Conservation (phyloP, 768 basidiomycete species). For the Leucosporidium scottii region DNA sequence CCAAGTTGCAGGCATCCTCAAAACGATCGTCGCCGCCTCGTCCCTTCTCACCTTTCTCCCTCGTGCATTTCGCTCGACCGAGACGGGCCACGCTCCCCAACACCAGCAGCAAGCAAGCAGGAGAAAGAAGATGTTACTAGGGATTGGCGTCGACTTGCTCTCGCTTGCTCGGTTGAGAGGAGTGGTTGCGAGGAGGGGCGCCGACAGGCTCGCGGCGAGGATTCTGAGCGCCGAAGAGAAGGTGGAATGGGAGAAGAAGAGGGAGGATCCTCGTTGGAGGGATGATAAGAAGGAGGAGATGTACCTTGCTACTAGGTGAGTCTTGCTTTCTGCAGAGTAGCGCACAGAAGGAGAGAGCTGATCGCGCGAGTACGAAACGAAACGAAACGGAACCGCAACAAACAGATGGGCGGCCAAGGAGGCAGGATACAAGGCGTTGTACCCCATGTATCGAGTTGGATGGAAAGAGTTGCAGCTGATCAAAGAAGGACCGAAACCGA, state of each 20-base stretch:
- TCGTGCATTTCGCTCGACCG: too few relatives aligned
- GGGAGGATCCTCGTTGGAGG: neutral
- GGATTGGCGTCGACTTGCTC: neutral
- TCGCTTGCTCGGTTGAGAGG: neutral
- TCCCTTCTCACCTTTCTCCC: too few relatives aligned
- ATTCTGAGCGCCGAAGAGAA: neutral
- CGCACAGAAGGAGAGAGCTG: neutral
- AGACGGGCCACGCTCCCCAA: too few relatives aligned
- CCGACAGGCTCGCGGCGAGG: neutral
- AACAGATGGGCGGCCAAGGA: constrained; percentile 75
- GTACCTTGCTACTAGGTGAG: neutral
- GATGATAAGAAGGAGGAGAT: neutral
- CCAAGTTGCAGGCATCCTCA: too few relatives aligned
- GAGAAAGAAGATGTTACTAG: neutral
- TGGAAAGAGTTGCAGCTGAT: constrained; percentile 68
- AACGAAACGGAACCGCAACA: too few relatives aligned
- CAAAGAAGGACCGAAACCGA: constrained; percentile 41
- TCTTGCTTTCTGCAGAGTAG: neutral
- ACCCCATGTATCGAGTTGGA: constrained; percentile 54
- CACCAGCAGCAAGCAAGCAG: too few relatives aligned
- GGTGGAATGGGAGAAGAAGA: neutral
- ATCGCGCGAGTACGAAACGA: neutral
- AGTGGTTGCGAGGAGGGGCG: neutral
- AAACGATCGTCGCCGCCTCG: too few relatives aligned
- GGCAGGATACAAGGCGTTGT: constrained; percentile 77